Base-by-base conservation (phyloP, 139 green algal genomes). In the Tetradesmus lagerheimii region DNA sequence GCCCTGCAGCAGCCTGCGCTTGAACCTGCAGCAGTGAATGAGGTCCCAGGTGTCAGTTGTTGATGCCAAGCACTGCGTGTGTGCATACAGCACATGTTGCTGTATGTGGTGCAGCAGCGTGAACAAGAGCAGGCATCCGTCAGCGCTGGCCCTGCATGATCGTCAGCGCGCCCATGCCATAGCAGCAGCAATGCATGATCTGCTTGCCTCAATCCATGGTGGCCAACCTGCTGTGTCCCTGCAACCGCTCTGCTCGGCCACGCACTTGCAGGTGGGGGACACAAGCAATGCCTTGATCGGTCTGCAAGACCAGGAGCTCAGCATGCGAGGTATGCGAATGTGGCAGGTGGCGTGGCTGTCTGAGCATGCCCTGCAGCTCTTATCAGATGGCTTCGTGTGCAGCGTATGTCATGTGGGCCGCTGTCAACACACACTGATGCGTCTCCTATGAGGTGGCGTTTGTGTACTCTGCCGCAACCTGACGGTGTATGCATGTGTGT, bases 261-360 rank as follows among this genome's bases (percentile, higher is more conserved):
- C 23, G 0, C 31, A 53, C 11, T 20, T 78, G 35, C 82, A 87
- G 82, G 6, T 79, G 1, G 82, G 82, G 14, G 57, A 87, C 27
- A 25, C 57, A 20, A 78, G 37, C 66, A 53, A 79, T 11, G 38
- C 31, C 5, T n/a, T 87, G 5, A 38, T 87, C 3, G 80, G n/a
- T 9, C 45, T 86, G 66, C 43, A 86, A 75, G 80, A 86, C n/a
- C 80, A 75, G 25, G 80, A 86, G 66, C 29, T 86, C 15, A 74
- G 45, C 80, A 86, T 86, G 80, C 35, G 80, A 41, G 57, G 57
- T 71, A 12, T 18, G 57, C 57, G 57, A 4, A n/a, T 11, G 8
- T 71, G 57, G 15, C 20, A 6, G 15, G 57, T 23, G 3, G 57
- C 15, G 15, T 29, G 53, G 53, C 20, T 66, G 53, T 25, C 53